Evolutionary conservation across 257 asterid genomes (phyloP).

Genomic region (Capsicum rhomboideum): DNA sequence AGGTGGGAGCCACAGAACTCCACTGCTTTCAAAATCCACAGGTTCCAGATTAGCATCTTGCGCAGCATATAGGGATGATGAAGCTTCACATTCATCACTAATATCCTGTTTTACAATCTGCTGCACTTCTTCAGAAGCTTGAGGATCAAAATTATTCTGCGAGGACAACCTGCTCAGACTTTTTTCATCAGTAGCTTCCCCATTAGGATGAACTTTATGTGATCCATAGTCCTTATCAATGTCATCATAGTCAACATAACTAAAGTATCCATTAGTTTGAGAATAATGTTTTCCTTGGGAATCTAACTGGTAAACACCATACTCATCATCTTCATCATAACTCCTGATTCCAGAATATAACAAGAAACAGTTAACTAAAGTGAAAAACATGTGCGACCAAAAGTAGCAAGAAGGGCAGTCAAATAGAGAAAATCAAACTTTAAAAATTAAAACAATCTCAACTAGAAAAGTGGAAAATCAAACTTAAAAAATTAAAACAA

Average conservation of each 20-base stretch:
- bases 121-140: slow-evolving; percentile 43
- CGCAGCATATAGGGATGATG: slow-evolving; percentile 59
- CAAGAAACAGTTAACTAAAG: not conserved
- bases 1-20: slow-evolving; percentile 94
- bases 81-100: slow-evolving; percentile 69
- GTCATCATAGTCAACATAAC: slow-evolving; percentile 41
- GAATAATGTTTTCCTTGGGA: slow-evolving; percentile 40
- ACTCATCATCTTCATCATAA: slow-evolving; percentile 69
- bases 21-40: slow-evolving; percentile 84
- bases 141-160: slow-evolving; percentile 34
- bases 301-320: slow-evolving; percentile 39
- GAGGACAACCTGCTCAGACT: slow-evolving; percentile 30
- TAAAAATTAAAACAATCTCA: not conserved
- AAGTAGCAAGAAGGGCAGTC: not conserved
- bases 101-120: slow-evolving; percentile 38
- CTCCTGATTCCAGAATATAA: slow-evolving; percentile 43
- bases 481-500: not conserved
- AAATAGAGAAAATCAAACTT: not conserved
- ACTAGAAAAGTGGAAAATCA: not conserved
- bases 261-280: slow-evolving; percentile 47
- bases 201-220: slow-evolving; percentile 54
- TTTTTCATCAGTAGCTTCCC: slow-evolving; percentile 44
- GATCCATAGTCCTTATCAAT: slow-evolving; percentile 42
- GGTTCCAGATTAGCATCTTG: slow-evolving; percentile 64
- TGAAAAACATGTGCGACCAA: not conserved